Base-by-base conservation (phyloP, 1,284 basidiomycete genomes). In the Cryptococcus hybrid region DNA sequence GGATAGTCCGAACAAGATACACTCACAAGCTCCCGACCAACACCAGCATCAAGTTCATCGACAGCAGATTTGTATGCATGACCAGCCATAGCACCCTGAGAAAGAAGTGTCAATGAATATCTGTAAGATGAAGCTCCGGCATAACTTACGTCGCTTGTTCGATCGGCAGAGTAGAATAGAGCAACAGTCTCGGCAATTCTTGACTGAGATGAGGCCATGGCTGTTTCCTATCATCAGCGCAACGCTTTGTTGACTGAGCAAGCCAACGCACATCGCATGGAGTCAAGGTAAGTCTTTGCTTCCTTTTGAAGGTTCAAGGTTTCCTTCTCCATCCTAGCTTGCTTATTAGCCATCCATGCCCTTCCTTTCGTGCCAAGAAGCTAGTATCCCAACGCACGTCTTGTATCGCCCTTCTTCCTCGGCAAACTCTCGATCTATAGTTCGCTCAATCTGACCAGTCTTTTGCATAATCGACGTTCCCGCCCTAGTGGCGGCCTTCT, bases 361-460 rank as follows among this genome's bases (percentile, higher is more conserved):
- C 51, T 42, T n/a, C 15, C 38, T 42, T 35, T 36, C 18, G n/a
- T 24, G 13, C 24, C 39, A 6, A 15, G 15, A 15, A 12, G 9
- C n/a, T 15, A 7, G 38, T 8, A 9, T 6, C 9, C 15, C 6
- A 8, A 84, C 92, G 76, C 80, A 93, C 88, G 84, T 85, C 78
- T 87, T 86, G 82, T 88, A 99, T 74, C 92, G 92, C 51, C 86
- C 84, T 75, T 96, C 92, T 77, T 97, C 92, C 59, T 95, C 89
- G 37, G 88, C 83, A 75, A 97, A 99, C 73, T 97, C 93, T 56
- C 89, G 82, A 78, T 99, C 95, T 35, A 97, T 85, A 0, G 95
- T 99, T 37, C 92, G 84, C 75, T 99, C 95, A 58, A 99, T 90
- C 79, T 98, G 93, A 59, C 94, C 94, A 1, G 94, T 97, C 85